A percentile compares a stretch with the other conserved stretches of the same genome.
Evolutionary conservation across 129 eudicot genomes (phyloP).

Genomic region (Helianthus tuberosus): DNA sequence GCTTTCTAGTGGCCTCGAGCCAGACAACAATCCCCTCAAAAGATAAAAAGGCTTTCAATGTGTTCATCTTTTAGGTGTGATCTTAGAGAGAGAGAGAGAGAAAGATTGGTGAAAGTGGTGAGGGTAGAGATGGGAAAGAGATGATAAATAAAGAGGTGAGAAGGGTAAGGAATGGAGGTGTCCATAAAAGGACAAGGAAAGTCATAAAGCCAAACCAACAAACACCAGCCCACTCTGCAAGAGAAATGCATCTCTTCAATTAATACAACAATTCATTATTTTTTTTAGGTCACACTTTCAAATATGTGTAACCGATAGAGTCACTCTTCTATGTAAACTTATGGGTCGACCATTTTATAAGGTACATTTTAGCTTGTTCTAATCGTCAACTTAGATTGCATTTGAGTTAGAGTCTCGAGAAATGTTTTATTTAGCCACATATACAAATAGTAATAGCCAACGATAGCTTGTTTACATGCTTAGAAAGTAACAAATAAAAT

Average conservation of each 20-base stretch:
- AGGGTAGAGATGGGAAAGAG: constrained; percentile 22
- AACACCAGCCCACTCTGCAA: constrained; percentile 37
- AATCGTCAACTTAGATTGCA: too few species aligned
- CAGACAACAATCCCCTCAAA: constrained; percentile 94
- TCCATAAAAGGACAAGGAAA: constrained; percentile 42
- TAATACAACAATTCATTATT: constrained; percentile 14
- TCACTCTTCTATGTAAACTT: too few species aligned
- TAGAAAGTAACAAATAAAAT: too few species aligned
- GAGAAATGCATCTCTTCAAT: constrained; percentile 23
- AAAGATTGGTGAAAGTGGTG: constrained; percentile 10
- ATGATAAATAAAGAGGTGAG: constrained; percentile 40
- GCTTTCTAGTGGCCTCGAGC: constrained; percentile 67
- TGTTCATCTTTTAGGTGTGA: constrained; percentile 5
- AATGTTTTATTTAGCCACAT: too few species aligned
- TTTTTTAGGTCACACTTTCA: too few species aligned
- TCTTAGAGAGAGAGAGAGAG: constrained; percentile 23
- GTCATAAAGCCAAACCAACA: constrained; percentile 45
- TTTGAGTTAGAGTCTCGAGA: too few species aligned
- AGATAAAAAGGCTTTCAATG: constrained; percentile 29
- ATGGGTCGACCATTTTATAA: too few species aligned
- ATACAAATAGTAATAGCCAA: too few species aligned
- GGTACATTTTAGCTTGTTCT: too few species aligned
- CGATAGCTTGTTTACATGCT: too few species aligned
- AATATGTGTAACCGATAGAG: too few species aligned
- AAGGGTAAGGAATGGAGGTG: constrained; percentile 29